Base-by-base conservation (phyloP, 148 eudicot genomes). In the Simmondsia chinensis region DNA sequence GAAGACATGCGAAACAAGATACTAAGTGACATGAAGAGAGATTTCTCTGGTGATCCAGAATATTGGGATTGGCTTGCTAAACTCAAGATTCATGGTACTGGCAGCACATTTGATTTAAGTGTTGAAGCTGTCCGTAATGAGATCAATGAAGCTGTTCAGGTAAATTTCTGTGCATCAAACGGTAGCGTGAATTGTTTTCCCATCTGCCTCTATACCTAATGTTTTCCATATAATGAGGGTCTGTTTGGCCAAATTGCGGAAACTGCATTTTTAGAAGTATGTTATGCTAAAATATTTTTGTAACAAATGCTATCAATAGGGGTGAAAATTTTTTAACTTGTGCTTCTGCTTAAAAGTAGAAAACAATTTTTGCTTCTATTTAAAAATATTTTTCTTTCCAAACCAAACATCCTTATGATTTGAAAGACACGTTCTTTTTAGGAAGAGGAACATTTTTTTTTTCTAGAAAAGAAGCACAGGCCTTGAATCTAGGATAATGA, bases 51-150 rank as follows among this genome's bases (percentile, higher is more conserved):
- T 31, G 77, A 60, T 15, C 72, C 91, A 5, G 69, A 54, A 23
- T 88, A 80, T 51, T 88, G 94, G 97, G 79, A 78, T 32, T 88
- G 94, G 94, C 84, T 77, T 65, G 97, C 94, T 1, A 70, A 56
- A 56, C 61, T 12, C 32, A 59, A 79, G 44, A 33, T 55, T 37
- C 46, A 46, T 43, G 64, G 45, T 30, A 46, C 47, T 24, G 54
- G 43, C 33, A 45, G 35, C 23, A 30, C 52, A 33, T 49, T 52
- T 19, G 71, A 55, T 52, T 39, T 53, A 36, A 49, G 48, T 33
- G 30, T 33, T 48, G 79, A 62, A 58, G 54, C 45, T 17, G 57
- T 30, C 11, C 55, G 53, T 10, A 44, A 39, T 57, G 67, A 69
- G 35, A 75, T 77, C 16, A 63, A 72, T 25, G 68, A 69, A 32